phyloP scores from a whole-genome alignment of 2,329 filamentous ascomycete genomes.

The Peltaster fructicola region DNA sequence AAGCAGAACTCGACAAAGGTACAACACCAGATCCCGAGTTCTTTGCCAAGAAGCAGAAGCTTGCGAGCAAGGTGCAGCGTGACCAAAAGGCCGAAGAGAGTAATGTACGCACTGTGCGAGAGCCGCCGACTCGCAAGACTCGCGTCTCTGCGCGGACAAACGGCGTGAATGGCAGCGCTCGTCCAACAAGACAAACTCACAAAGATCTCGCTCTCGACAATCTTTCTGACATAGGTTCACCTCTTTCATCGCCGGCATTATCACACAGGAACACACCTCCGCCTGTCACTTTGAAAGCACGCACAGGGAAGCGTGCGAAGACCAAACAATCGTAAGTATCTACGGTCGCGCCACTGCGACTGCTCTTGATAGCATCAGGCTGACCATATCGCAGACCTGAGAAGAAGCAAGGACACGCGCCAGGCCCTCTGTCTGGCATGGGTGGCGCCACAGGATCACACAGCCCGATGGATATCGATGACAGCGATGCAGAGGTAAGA shows the following conservation, averaged over 20 bases:
- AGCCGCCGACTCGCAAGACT: not conserved
- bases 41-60: constrained; percentile 18
- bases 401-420: constrained; percentile 55
- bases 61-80: constrained; percentile 13
- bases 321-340: constrained; percentile 23
- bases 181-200: too few species aligned
- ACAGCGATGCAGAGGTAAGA: constrained; percentile 38
- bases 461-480: constrained; percentile 43
- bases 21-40: constrained; percentile 12
- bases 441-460: constrained; percentile 44
- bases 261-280: constrained; percentile 16
- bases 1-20: constrained; percentile 15
- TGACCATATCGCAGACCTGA: constrained; percentile 40
- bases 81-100: constrained; percentile 17
- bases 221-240: constrained; percentile 15
- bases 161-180: too few species aligned
- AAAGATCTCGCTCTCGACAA: too few species aligned
- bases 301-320: constrained; percentile 18
- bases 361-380: too few species aligned
- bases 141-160: constrained; percentile 1
- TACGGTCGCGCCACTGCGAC: too few species aligned
- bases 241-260: constrained; percentile 16
- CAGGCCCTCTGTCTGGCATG: constrained; percentile 49
- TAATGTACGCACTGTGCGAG: constrained; percentile 11
- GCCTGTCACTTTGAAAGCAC: constrained; percentile 8